Conservation (phyloP, 1,284 basidiomycete genomes). For the Boletus smithii region DNA sequence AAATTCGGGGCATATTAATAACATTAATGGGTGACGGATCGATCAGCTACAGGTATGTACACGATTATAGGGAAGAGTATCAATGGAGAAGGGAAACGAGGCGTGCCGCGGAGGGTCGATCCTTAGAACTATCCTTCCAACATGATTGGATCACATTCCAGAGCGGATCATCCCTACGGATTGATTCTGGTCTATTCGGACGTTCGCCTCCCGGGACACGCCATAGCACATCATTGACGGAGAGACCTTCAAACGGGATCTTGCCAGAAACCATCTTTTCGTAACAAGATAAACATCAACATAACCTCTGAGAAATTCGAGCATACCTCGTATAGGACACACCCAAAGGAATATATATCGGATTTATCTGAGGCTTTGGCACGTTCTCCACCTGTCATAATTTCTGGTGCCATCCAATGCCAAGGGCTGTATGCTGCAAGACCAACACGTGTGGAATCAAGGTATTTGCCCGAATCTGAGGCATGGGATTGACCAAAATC, state of each 20-base stretch:
- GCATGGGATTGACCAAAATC: slow-evolving; percentile 38
- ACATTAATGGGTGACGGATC: not conserved
- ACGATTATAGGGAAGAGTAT: not conserved
- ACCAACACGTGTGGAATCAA: slow-evolving; percentile 29
- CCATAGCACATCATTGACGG: not conserved
- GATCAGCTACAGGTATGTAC: not conserved
- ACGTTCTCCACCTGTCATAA: slow-evolving; percentile 13
- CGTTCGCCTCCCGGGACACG: not conserved
- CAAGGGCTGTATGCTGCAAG: slow-evolving; percentile 12
- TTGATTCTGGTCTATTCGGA: slow-evolving; percentile 12
- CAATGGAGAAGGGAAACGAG: slow-evolving; percentile 6
- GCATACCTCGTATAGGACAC: slow-evolving; percentile 32
- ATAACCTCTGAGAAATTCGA: not conserved
- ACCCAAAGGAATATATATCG: slow-evolving; percentile 32
- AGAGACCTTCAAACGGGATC: slow-evolving; percentile 16
- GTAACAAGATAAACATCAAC: not conserved
- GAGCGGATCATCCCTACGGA: slow-evolving; percentile 11
- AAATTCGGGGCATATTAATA: not conserved
- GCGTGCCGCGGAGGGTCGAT: slow-evolving; percentile 17
- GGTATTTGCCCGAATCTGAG: slow-evolving; percentile 23
- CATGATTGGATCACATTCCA: slow-evolving; percentile 14
- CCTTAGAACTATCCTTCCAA: slow-evolving; percentile 9
- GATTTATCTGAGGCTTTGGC: slow-evolving; percentile 18
- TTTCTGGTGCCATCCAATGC: slow-evolving; percentile 31
- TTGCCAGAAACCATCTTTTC: slow-evolving; percentile 26